A percentile compares a stretch with the other conserved stretches of the same genome.
Evolutionary conservation across 2,329 filamentous ascomycete species (phyloP).

Genomic region (Trichoderma afroharzianum): DNA sequence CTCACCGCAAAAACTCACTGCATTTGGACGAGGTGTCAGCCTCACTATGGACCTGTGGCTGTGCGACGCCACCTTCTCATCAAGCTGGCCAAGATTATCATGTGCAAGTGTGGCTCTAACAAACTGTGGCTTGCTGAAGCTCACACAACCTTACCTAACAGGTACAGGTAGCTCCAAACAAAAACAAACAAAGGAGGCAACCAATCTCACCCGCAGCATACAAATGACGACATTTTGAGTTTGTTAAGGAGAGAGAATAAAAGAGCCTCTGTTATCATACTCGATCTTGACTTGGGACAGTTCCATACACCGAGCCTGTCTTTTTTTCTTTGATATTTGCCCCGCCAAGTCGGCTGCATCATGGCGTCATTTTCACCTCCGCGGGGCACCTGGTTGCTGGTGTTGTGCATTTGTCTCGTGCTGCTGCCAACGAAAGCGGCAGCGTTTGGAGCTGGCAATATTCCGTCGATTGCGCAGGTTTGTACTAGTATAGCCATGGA

Average conservation of each 20-base stretch:
- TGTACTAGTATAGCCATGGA: not conserved
- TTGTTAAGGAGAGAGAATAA: not conserved
- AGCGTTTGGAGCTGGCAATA: conserved; percentile 69
- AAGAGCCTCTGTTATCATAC: not conserved
- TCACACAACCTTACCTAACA: not conserved
- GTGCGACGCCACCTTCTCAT: not conserved
- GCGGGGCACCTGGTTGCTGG: conserved; percentile 50
- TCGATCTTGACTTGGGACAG: not conserved
- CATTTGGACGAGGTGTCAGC: not conserved
- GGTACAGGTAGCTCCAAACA: not conserved
- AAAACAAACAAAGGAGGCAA: not conserved
- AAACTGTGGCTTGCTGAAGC: not conserved
- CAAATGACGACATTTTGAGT: not conserved
- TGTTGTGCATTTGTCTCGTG: conserved; percentile 51
- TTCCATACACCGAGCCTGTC: not conserved
- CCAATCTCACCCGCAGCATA: conserved; percentile 1
- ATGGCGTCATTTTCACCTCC: conserved; percentile 49
- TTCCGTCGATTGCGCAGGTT: conserved; percentile 58
- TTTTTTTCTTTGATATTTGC: not conserved
- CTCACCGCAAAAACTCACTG: not conserved
- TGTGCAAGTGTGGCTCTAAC: not conserved
- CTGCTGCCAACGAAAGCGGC: conserved; percentile 53
- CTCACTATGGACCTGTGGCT: not conserved
- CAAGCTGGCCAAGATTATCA: not conserved
- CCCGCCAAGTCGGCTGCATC: conserved; percentile 19